Conservation (phyloP, 805 yeast genomes). For the Ogataea zsoltii region DNA sequence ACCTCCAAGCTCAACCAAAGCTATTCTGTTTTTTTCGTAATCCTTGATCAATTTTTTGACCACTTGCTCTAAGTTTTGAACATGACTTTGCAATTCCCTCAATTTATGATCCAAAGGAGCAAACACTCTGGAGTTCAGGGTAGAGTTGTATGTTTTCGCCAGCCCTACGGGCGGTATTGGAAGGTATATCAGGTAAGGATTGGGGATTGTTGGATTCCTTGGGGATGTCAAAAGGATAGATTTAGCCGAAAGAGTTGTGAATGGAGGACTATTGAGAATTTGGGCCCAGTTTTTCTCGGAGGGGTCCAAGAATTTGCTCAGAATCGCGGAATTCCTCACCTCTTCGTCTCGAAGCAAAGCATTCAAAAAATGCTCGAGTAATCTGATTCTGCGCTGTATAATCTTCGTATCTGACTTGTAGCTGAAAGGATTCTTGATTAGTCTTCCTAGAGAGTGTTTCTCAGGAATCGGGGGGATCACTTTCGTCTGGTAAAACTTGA, state of each 20-base stretch:
- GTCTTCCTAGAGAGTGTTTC: slow-evolving; percentile 56
- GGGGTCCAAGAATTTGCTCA: slow-evolving; percentile 53
- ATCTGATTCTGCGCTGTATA: slow-evolving; percentile 50
- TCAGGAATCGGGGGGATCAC: slow-evolving; percentile 96
- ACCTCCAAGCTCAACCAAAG: slow-evolving; percentile 54
- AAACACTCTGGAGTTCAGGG: slow-evolving; percentile 27
- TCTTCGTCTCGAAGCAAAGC: slow-evolving; percentile 39
- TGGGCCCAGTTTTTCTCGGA: slow-evolving; percentile 52
- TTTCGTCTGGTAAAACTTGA: slow-evolving; percentile 77
- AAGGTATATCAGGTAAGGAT: slow-evolving; percentile 50
- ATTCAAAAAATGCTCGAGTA: slow-evolving; percentile 44
- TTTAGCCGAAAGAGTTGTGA: slow-evolving; percentile 47
- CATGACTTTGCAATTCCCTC: slow-evolving; percentile 13
- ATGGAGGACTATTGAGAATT: slow-evolving; percentile 37
- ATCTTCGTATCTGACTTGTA: slow-evolving; percentile 33
- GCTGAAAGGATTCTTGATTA: slow-evolving; percentile 33
- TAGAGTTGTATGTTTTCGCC: slow-evolving; percentile 29
- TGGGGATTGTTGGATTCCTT: slow-evolving; percentile 50
- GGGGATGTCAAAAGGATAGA: slow-evolving; percentile 52
- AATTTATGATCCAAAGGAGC: slow-evolving; percentile 28
- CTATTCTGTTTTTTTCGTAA: slow-evolving; percentile 39
- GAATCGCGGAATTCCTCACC: slow-evolving; percentile 38
- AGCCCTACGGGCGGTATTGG: slow-evolving; percentile 41
- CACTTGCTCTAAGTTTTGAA: slow-evolving; percentile 36
- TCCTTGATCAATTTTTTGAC: slow-evolving; percentile 41